Percentiles rank a stretch among this genome's conserved stretches.
These are phyloP conservation scores for Huntiella bhutanensis DNA, from an alignment of 2,329 filamentous ascomycete genomes.

Conservation along the genomic window DNA sequence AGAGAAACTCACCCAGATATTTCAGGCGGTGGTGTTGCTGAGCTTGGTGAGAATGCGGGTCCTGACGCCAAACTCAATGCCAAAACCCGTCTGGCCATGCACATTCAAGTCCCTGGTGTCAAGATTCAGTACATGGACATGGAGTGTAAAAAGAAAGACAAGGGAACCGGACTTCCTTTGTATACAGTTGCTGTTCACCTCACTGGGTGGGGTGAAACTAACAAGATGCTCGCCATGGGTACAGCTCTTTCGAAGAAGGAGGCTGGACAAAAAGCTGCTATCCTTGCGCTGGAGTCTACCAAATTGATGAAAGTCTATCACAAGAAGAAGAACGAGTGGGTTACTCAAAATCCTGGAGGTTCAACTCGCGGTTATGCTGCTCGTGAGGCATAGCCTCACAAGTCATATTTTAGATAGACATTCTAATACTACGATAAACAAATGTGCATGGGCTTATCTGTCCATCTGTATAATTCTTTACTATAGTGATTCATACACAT, in stretches of 20 bases:
- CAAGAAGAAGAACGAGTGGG: constrained; percentile 27
- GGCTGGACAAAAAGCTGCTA: constrained; percentile 48
- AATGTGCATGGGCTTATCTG: not conserved
- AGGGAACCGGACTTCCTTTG: constrained; percentile 31
- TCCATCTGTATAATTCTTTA: too few species aligned
- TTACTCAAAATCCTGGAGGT: too few species aligned
- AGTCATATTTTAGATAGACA: not conserved
- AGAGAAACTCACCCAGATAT: not conserved
- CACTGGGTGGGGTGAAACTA: constrained; percentile 47
- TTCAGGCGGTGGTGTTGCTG: constrained; percentile 18
- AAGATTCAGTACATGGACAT: constrained; percentile 43
- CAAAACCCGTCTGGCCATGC: constrained; percentile 33
- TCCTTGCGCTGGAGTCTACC: constrained; percentile 43
- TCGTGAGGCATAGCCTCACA: not conserved
- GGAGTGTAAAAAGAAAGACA: constrained; percentile 31
- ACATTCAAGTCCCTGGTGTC: constrained; percentile 37
- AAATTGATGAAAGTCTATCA: constrained; percentile 36
- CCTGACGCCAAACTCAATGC: constrained; percentile 14
- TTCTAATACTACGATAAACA: not conserved
- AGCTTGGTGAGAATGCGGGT: constrained; percentile 12
- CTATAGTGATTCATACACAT: too few species aligned
- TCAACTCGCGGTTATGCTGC: not conserved
- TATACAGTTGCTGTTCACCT: constrained; percentile 47
- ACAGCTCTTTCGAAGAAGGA: constrained; percentile 48
- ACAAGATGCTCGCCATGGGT: constrained; percentile 42